These are phyloP conservation scores for Theobroma cacao DNA, from an alignment of 345 rosid species.

Conservation along the genomic window DNA sequence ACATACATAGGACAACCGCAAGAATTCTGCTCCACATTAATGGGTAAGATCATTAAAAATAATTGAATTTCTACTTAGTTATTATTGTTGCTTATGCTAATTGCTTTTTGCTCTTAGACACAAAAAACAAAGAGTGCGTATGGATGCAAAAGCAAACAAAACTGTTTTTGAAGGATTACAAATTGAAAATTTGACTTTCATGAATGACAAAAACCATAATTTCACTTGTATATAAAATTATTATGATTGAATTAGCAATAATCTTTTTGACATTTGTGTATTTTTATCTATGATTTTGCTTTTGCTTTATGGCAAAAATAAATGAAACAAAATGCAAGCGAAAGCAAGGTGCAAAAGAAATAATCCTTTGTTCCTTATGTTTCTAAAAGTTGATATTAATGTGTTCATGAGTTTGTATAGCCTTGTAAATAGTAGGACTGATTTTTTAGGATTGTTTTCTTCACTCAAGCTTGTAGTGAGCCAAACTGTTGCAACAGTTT, in stretches of 20 bases:
- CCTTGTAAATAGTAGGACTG: not conserved
- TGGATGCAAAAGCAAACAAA: not conserved
- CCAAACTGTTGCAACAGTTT: not conserved
- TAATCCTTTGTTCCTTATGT: not conserved
- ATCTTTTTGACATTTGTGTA: not conserved
- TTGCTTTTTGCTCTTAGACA: not conserved
- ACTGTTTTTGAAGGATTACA: not conserved
- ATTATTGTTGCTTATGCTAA: not conserved
- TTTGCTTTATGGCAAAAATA: not conserved
- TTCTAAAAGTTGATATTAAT: not conserved
- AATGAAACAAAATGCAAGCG: not conserved
- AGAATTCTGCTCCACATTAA: constrained; percentile 83
- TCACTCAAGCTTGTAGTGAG: not conserved
- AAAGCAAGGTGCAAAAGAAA: not conserved
- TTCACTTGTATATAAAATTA: not conserved
- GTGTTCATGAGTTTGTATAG: not conserved
- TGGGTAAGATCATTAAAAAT: constrained; percentile 55
- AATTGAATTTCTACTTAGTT: not conserved
- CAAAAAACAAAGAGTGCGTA: not conserved
- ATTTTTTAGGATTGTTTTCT: not conserved
- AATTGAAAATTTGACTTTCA: not conserved
- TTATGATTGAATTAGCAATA: not conserved
- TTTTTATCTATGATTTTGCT: not conserved
- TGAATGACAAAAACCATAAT: not conserved
- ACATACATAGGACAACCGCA: constrained; percentile 86